Evolutionary conservation across 1,139 yeast genomes (phyloP), one percentile per base, ranked within the genome.

Genomic region (Candida freyschussii): DNA sequence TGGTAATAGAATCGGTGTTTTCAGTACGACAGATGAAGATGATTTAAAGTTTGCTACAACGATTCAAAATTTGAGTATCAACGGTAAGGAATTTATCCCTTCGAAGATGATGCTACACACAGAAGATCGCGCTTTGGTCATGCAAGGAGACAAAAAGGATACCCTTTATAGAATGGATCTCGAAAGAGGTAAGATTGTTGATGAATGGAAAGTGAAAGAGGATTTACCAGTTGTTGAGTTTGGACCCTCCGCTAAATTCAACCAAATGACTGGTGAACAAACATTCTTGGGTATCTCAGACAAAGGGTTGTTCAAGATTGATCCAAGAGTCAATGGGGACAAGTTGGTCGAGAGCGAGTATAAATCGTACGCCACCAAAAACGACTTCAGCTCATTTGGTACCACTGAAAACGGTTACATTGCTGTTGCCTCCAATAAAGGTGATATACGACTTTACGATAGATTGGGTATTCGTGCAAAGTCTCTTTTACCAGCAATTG

Each of bases 1-100:
- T 44, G 95, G 89, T 7, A 65, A 84, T 54, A 76, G 74, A 47
- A 65, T 87, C 34, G 96, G 96, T 15, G 89, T 87, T 6, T 85
- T 85, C 60, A 77, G 70, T 48, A 72, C 78, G 17, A 68, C 69
- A 19, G 71, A 65, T 10, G 70, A 70, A 32, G 59, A 59, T 21
- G 67, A 62, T 14, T 59, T 86, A 28, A 71, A 75, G 38, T 86
- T 72, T 48, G 63, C 71, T 21, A 76, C 94, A 1, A 72, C 94
- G 1, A 82, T 86, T 40, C 71, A 72, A 28, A 69, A 76, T 43
- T 56, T 86, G 21, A 55, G 69, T n/a, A 67, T 73, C 12, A 56
- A 65, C 10, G 84, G 86, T n/a, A 62, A 66, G 24, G 49, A 56
- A 8, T 41, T 86, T 32, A 63, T 59, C 8, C 95, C 95, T 1